Base-by-base conservation (phyloP, 257 asterid genomes). In the Ballota nigra region DNA sequence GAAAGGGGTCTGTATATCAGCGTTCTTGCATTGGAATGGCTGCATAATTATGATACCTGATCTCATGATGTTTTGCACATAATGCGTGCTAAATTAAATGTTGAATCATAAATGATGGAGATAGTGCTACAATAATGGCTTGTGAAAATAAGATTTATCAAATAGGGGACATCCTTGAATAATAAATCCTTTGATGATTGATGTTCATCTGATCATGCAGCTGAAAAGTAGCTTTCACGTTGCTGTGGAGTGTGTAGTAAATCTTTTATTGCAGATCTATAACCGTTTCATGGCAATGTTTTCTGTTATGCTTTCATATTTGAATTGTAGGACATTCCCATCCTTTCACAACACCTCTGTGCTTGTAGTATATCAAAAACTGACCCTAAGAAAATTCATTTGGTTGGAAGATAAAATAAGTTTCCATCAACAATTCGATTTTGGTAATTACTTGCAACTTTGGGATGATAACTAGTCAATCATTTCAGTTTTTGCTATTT, bases 401-500 rank as follows among this genome's bases (percentile, higher is more conserved):
- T 56, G 24, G 68, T 31, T 13, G 63, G 26, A 34, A 18, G 40
- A 52, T 53, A 36, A 19, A 52, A 68, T 4, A n/a, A 22, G 13
- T 15, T 59, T 68, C 29, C 18, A 40, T 75, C 36, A 16, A 57
- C 41, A n/a, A 12, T 64, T 73, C 18, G 57, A n/a, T 31, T 51
- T 64, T 24, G 36, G 47, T 6, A 19, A 8, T 31, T 29, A 56
- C 59, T 52, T 41, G 57, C 52, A 33, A 61, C 67, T 16, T 59
- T 18, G 43, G 70, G 40, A 16, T 29, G 57, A 20, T 59, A 47
- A 19, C 45, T 69, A 10, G 26, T 65, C 51, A 53, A 36, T 28
- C 69, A 57, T 64, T 70, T 55, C 26, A 49, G 45, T 49, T 73
- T 13, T 72, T 69, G 41, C 23, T 40, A 57, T 23, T 43, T 13